Conservation (phyloP, 345 rosid genomes). For the Salix viminalis region DNA sequence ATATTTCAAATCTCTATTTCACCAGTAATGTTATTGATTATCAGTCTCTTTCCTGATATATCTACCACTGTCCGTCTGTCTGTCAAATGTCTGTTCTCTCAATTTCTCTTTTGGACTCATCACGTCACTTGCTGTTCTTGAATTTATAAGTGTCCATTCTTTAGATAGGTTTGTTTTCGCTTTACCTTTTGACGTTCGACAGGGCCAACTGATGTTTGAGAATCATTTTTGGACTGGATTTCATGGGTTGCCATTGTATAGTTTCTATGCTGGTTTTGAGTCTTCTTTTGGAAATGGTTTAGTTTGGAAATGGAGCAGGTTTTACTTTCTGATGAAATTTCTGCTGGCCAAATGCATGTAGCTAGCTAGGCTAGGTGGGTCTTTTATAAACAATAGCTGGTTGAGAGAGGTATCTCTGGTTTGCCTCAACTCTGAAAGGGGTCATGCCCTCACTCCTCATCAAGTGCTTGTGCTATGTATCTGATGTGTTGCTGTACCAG, state of each 20-base stretch:
- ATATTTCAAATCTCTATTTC: background rate
- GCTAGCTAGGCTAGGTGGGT: slow-evolving; percentile 1
- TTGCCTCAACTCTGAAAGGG: background rate
- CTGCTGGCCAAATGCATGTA: background rate
- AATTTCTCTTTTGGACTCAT: background rate
- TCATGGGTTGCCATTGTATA: background rate
- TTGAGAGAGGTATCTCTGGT: background rate
- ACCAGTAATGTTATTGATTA: background rate
- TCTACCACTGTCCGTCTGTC: background rate
- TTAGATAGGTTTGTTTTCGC: slow-evolving; percentile 12
- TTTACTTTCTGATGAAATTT: background rate
- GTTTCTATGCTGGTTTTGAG: background rate
- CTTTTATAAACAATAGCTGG: slow-evolving; percentile 1
- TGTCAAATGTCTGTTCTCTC: background rate
- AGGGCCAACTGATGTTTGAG: background rate
- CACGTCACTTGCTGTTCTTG: no score
- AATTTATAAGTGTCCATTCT: slow-evolving; percentile 11
- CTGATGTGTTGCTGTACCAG: slow-evolving; percentile 10
- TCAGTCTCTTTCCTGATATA: slow-evolving; percentile 12
- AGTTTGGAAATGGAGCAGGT: background rate
- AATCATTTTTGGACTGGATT: background rate
- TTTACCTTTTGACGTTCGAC: slow-evolving; percentile 14
- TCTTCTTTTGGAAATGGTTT: background rate
- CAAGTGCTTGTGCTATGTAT: slow-evolving; percentile 12
- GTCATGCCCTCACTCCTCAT: background rate